phyloP scores from a whole-genome alignment of 2,329 filamentous ascomycete genomes.

The Emmonsiellopsis sp. region DNA sequence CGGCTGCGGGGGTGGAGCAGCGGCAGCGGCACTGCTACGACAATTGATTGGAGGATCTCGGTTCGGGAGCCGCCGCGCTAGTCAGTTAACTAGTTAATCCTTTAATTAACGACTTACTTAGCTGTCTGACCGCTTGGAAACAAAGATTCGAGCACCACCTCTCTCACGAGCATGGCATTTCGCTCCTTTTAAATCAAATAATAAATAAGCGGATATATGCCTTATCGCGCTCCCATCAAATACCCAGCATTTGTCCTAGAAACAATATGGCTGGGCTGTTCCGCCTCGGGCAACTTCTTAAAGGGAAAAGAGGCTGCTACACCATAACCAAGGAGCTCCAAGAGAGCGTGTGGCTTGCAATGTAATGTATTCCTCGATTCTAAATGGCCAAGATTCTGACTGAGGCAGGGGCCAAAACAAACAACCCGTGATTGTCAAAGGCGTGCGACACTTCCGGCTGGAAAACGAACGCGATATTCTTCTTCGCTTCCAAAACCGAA shows the following conservation, averaged over 20 bases:
- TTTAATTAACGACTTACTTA: not conserved
- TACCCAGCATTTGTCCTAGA: not conserved
- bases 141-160: not conserved
- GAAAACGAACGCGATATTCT: conserved; percentile 20
- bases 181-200: not conserved
- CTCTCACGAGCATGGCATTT: not conserved
- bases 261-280: not conserved
- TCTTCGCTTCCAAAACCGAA: conserved; percentile 16
- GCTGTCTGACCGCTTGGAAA: not conserved
- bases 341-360: conserved; percentile 14
- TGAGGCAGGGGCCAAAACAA: conserved; percentile 8
- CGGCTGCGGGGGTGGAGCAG: not conserved
- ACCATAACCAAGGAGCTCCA: conserved; percentile 12
- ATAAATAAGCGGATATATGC: not conserved
- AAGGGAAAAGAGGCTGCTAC: conserved; percentile 8
- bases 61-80: not conserved
- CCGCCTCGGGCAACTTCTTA: conserved; percentile 4
- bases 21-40: not conserved
- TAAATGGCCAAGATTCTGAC: not conserved
- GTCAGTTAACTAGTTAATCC: not conserved
- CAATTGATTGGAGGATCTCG: not conserved
- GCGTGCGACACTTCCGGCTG: conserved; percentile 15
- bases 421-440: conserved; percentile 15
- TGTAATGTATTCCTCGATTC: conserved; percentile 4
- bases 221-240: not conserved